Percentiles rank a stretch among this genome's conserved stretches.
These are phyloP conservation scores for Suillus bovinus DNA, from an alignment of 768 basidiomycete species.

Conservation along the genomic window DNA sequence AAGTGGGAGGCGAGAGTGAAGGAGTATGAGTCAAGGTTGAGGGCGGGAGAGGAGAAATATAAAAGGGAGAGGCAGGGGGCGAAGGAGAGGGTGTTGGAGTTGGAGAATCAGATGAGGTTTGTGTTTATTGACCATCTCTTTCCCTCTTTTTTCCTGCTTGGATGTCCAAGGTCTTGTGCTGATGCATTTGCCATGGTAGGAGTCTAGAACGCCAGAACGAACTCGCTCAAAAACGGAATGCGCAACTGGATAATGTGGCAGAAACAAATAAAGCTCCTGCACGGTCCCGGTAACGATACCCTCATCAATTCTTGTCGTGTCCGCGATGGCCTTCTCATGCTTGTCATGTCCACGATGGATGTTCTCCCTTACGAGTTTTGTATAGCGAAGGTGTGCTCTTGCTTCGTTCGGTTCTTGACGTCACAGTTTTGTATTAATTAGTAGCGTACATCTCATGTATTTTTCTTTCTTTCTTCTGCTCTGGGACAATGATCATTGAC, in stretches of 20 bases:
- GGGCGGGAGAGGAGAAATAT: constrained; percentile 85
- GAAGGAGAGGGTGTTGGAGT: constrained; percentile 79
- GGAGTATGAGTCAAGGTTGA: constrained; percentile 83
- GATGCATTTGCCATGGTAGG: constrained; percentile 41
- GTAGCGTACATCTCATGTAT: constrained; percentile 7
- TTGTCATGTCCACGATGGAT: background rate
- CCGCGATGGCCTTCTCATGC: too few species aligned
- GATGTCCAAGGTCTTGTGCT: constrained; percentile 7
- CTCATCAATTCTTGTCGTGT: background rate
- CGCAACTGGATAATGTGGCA: constrained; percentile 34
- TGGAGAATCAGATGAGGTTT: constrained; percentile 72
- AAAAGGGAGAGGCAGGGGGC: constrained; percentile 93
- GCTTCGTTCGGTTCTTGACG: background rate
- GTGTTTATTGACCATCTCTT: constrained; percentile 17
- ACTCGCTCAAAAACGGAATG: constrained; percentile 69
- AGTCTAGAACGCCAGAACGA: constrained; percentile 77
- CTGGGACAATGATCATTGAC: background rate
- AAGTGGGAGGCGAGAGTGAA: constrained; percentile 97
- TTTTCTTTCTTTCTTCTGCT: background rate
- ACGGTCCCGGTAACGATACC: background rate
- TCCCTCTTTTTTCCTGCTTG: background rate
- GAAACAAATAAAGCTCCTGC: constrained; percentile 24
- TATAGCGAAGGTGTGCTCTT: background rate
- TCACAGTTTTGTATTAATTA: constrained; percentile 1
- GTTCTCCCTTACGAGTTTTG: background rate